A percentile compares a stretch with the other conserved stretches of the same genome.
Conservation (phyloP, 2,329 filamentous ascomycete species). For the Alternaria metachromatica region DNA sequence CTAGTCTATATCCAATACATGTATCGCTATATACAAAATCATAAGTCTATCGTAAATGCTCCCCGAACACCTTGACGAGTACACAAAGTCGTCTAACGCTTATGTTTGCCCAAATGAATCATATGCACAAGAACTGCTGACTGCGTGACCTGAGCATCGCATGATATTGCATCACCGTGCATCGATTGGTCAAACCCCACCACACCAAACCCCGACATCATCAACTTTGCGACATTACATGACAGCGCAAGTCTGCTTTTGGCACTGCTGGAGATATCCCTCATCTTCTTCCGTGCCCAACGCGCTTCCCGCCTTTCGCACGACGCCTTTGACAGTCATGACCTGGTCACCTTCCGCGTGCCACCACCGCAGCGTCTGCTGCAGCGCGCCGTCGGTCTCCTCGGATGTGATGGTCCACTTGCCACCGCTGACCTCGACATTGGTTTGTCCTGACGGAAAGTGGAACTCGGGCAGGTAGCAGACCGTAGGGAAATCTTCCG, state of each 20-base stretch:
- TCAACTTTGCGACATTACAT: constrained; percentile 44
- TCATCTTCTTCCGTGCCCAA: constrained; percentile 71
- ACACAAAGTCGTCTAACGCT: not conserved
- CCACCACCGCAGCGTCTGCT: constrained; percentile 91
- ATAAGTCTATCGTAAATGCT: not conserved
- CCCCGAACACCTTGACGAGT: not conserved
- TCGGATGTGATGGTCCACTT: constrained; percentile 86
- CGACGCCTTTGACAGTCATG: constrained; percentile 76
- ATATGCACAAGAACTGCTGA: constrained; percentile 25
- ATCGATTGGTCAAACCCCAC: constrained; percentile 10
- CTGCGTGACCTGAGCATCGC: constrained; percentile 40
- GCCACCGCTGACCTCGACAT: constrained; percentile 79
- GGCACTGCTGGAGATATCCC: constrained; percentile 75
- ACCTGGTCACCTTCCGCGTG: constrained; percentile 84
- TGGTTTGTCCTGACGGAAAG: constrained; percentile 77
- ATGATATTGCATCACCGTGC: constrained; percentile 35
- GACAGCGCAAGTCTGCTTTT: constrained; percentile 52
- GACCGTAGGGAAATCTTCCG: constrained; percentile 74
- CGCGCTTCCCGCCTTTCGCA: constrained; percentile 60
- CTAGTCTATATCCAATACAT: not conserved
- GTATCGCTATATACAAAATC: not conserved
- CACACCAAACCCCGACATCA: constrained; percentile 14
- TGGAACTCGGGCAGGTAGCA: constrained; percentile 91
- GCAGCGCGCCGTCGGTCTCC: constrained; percentile 70
- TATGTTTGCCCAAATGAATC: constrained; percentile 3